Conservation (phyloP, 2,329 filamentous ascomycete species). For the Thermoascus crustaceus region DNA sequence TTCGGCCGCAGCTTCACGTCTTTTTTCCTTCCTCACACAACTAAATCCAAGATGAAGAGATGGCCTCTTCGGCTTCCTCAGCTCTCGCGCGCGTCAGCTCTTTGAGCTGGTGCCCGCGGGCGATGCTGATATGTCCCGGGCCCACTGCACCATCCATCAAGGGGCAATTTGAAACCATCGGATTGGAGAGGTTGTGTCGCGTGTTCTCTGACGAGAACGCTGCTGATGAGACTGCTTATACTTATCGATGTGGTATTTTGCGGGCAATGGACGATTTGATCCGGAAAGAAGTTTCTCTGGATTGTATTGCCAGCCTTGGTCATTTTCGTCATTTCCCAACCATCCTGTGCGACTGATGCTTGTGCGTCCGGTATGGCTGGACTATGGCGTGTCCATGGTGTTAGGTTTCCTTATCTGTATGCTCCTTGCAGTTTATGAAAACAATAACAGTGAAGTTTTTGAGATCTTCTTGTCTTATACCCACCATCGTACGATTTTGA, state of each 20-base stretch:
- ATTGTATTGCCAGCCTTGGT: too few relatives aligned
- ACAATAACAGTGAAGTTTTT: too few relatives aligned
- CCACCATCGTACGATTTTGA: too few relatives aligned
- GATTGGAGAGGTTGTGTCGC: conserved; percentile 40
- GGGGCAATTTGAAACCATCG: conserved; percentile 55
- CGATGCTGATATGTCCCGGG: conserved; percentile 58
- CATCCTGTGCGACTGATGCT: too few relatives aligned
- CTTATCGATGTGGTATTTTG: too few relatives aligned
- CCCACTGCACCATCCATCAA: conserved; percentile 54
- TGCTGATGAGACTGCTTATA: not conserved
- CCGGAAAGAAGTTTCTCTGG: too few relatives aligned
- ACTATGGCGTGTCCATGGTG: too few relatives aligned
- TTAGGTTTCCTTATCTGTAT: too few relatives aligned
- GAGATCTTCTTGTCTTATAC: too few relatives aligned
- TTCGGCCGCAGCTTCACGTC: conserved; percentile 12
- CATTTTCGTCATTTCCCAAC: too few relatives aligned
- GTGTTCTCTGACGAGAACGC: not conserved
- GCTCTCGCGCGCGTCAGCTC: conserved; percentile 40
- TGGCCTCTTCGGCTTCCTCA: conserved; percentile 50
- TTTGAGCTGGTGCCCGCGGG: conserved; percentile 44
- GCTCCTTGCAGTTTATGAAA: too few relatives aligned
- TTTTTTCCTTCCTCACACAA: conserved; percentile 48
- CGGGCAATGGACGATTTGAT: not conserved
- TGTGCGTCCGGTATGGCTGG: too few relatives aligned
- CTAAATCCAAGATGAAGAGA: conserved; percentile 75